These are phyloP conservation scores for Dendrocalamus sinicus DNA, from an alignment of 176 grass and related monocot species.

Conservation along the genomic window DNA sequence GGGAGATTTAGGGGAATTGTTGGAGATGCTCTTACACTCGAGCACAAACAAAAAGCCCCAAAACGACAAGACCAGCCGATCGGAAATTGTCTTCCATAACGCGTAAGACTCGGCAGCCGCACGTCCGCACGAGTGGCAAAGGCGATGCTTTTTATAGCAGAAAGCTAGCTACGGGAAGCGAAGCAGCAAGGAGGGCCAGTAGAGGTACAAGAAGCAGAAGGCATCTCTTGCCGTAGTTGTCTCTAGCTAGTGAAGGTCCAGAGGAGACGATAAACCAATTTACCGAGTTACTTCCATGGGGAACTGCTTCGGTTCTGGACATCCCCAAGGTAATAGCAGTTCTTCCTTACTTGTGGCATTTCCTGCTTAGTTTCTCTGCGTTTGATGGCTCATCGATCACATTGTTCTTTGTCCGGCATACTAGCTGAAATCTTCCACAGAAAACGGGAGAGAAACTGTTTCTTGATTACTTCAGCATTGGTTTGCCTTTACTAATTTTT, in stretches of 20 bases:
- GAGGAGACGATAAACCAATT: not conserved
- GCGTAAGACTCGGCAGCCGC: slow-evolving; percentile 49
- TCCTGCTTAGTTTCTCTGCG: not conserved
- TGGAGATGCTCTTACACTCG: too few species aligned
- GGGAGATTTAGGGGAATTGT: too few species aligned
- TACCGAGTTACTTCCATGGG: slow-evolving; percentile 41
- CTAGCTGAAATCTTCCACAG: not conserved
- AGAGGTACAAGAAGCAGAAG: not conserved
- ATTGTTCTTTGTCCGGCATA: not conserved
- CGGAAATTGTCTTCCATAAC: slow-evolving; percentile 46
- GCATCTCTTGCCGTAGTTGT: not conserved
- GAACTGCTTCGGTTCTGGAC: slow-evolving; percentile 56
- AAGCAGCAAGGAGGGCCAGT: not conserved
- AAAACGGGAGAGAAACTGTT: not conserved
- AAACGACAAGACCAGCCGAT: slow-evolving; percentile 16
- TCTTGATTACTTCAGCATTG: not conserved
- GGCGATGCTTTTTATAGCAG: slow-evolving; percentile 28
- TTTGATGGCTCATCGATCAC: not conserved
- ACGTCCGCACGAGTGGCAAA: not conserved
- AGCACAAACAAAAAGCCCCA: not conserved
- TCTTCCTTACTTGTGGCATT: not conserved
- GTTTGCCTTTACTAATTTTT: not conserved
- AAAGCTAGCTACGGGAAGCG: not conserved
- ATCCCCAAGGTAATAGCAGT: slow-evolving; percentile 10
- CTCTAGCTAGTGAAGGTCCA: not conserved